phyloP scores from a whole-genome alignment of 306 rosid genomes.

The Alnus rubra region DNA sequence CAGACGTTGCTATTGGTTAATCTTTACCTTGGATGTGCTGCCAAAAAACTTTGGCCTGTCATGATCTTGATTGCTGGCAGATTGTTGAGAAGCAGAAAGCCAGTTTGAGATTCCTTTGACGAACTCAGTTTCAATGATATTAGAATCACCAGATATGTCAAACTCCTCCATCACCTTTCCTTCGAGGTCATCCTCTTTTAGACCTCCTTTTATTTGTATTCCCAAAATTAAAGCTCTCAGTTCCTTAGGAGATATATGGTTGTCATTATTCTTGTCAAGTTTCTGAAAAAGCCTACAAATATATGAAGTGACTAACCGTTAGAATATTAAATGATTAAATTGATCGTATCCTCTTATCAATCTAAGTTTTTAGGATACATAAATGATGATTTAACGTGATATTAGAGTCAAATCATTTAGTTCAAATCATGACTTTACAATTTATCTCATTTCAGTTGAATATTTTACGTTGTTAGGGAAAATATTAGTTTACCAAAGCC shows the following conservation, averaged over 20 bases:
- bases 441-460: no score
- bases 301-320: background rate
- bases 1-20: no score
- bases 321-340: no score
- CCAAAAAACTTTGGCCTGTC: conserved; percentile 1
- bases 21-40: conserved; percentile 12
- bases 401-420: no score
- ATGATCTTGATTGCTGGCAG: background rate
- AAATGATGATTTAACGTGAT: no score
- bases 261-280: conserved; percentile 26
- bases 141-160: conserved; percentile 23
- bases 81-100: conserved; percentile 14
- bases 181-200: conserved; percentile 27
- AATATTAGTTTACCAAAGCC: no score
- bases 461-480: no score
- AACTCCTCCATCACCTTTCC: conserved; percentile 34
- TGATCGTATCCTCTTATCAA: no score
- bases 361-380: no score
- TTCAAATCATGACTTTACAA: no score
- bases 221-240: conserved; percentile 37
- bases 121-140: conserved; percentile 33
- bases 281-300: conserved; percentile 40
- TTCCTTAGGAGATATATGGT: conserved; percentile 23
- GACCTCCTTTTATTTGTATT: conserved; percentile 28
- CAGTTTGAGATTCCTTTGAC: conserved; percentile 36